phyloP scores from a whole-genome alignment of 108 stramenopile species.

The Nitzschia sp. region DNA sequence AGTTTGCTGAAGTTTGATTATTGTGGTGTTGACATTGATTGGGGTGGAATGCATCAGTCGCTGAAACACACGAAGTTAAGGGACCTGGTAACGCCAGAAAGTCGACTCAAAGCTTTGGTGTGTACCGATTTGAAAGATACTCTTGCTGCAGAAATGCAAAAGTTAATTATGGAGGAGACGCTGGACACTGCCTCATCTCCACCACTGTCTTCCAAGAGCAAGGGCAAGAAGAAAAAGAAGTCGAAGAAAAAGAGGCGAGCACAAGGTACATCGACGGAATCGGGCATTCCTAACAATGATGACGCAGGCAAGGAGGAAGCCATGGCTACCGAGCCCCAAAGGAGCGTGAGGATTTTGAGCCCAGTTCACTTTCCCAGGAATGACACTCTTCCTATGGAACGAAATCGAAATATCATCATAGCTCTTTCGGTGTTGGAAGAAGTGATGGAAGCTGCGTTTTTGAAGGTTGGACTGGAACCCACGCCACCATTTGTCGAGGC shows the following conservation, averaged over 20 bases:
- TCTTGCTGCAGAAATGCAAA: constrained; percentile 44
- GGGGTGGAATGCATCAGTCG: background rate
- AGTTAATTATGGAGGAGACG: constrained; percentile 23
- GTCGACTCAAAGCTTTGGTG: constrained; percentile 14
- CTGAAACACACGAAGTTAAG: constrained; percentile 18
- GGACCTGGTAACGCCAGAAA: constrained; percentile 12
- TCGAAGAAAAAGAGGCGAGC: constrained; percentile 22
- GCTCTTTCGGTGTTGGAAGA: constrained; percentile 55
- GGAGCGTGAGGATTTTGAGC: background rate
- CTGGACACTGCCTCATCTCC: constrained; percentile 10
- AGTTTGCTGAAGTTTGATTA: background rate
- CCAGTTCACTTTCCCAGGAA: constrained; percentile 35
- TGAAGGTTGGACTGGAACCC: constrained; percentile 49
- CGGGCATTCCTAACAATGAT: background rate
- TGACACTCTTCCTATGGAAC: constrained; percentile 20
- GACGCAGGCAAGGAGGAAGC: constrained; percentile 5
- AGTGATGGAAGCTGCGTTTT: constrained; percentile 49
- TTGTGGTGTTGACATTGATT: background rate
- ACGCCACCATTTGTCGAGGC: constrained; percentile 10
- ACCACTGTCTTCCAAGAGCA: constrained; percentile 12
- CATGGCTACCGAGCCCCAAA: background rate
- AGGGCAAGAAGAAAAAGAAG: constrained; percentile 41
- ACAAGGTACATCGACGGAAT: background rate
- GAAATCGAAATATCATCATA: constrained; percentile 56
- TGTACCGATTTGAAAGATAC: constrained; percentile 22